Evolutionary conservation across 768 basidiomycete species (phyloP), one percentile per base, ranked within the genome.

Genomic region (Tricholoma flavovirens): DNA sequence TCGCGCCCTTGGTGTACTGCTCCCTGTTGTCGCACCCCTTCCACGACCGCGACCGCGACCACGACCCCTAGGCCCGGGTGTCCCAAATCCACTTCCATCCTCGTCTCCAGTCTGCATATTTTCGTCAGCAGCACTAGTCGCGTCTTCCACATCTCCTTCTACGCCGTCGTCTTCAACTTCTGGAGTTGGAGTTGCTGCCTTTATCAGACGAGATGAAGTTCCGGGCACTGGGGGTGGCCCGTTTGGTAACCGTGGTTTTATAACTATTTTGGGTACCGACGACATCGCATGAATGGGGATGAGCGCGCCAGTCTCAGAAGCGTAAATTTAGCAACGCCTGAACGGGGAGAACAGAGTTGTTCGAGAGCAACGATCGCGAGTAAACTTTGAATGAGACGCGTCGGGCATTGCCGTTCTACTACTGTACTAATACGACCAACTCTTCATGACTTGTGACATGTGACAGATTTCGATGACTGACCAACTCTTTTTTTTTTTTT

Each of bases 181-280:
- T 36, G 57, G 63, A 5, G 70, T 29, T 29, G 58, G 43, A 35
- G 55, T 53, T 2, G 67, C 54, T 12, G 63, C 52, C 10, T 56
- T 58, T 43, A 64, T 61, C 22, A 63, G 43, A 48, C 63, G 60
- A 24, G 64, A 59, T 22, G 62, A 66, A 15, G 67, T 68, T n/a
- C 59, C 63, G 52, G 65, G 59, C 10, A 63, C 58, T 30, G 67
- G 63, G 56, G 49, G 65, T 63, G 45, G 66, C 54, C 26, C 57
- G 52, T 70, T 59, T 40, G 71, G 60, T 32, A 61, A 54, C 43
- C 77, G 72, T 19, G 78, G 73, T 62, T 76, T 79, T 53, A 81
- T 79, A 51, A 81, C 72, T 56, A 81, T 81, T 71, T 79, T 81
- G 33, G 76, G 60, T n/a, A 62, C 55, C n/a, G 49, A 45, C 19